Percentiles rank a stretch among this genome's conserved stretches.
Conservation (phyloP, 495 filamentous ascomycete species). For the Astrocystis sublimbata region DNA sequence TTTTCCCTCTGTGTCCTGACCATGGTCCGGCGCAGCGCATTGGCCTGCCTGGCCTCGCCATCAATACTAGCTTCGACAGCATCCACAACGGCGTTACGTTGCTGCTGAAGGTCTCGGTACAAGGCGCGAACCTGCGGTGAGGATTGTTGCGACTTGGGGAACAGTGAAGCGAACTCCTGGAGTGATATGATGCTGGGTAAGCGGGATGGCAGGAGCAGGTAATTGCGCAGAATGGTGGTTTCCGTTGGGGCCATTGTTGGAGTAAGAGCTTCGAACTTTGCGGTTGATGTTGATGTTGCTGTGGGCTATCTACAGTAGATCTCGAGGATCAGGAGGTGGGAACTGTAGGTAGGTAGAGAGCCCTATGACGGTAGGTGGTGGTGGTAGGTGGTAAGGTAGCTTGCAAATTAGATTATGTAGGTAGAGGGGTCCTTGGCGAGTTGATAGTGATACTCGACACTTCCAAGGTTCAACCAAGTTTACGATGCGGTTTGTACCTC, state of each 20-base stretch:
- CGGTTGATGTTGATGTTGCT: not conserved
- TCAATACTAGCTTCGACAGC: constrained; percentile 67
- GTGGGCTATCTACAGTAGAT: too few relatives aligned
- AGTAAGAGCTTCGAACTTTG: too few relatives aligned
- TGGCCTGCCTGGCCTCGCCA: constrained; percentile 63
- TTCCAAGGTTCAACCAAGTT: too few relatives aligned
- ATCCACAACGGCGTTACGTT: constrained; percentile 68
- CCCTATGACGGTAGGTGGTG: too few relatives aligned
- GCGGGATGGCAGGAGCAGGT: constrained; percentile 73
- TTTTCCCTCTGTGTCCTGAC: constrained; percentile 54
- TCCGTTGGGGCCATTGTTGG: constrained; percentile 69
- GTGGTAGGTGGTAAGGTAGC: too few relatives aligned
- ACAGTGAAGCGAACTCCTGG: constrained; percentile 72
- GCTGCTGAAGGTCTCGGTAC: constrained; percentile 77
- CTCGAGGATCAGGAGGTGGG: too few relatives aligned
- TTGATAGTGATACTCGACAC: too few relatives aligned
- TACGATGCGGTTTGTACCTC: too few relatives aligned
- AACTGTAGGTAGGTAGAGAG: too few relatives aligned
- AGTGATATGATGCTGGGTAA: constrained; percentile 72
- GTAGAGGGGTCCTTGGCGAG: too few relatives aligned
- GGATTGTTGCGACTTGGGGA: constrained; percentile 66
- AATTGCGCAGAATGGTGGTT: constrained; percentile 69
- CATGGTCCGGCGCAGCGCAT: constrained; percentile 62
- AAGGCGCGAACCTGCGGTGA: constrained; percentile 72
- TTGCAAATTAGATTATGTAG: too few relatives aligned